A percentile compares a stretch with the other conserved stretches of the same genome.
These are phyloP conservation scores for Apiotrichum sp. DNA, from an alignment of 1,284 basidiomycete species.

Conservation along the genomic window DNA sequence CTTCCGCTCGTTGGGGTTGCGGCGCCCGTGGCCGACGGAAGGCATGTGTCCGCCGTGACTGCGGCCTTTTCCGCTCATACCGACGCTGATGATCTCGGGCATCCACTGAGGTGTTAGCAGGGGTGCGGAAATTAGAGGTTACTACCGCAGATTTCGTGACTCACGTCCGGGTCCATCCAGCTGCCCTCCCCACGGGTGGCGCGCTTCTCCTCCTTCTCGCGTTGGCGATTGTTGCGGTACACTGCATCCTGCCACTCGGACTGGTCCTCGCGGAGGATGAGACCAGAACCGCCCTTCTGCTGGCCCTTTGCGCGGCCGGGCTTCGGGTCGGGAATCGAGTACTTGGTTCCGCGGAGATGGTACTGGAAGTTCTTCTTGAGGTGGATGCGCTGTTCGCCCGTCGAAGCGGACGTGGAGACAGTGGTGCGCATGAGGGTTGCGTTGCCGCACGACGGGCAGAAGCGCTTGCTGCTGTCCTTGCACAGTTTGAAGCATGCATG, in stretches of 20 bases:
- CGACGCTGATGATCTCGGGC: conserved; percentile 72
- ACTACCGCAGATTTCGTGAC: conserved; percentile 8
- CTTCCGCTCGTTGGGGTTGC: conserved; percentile 74
- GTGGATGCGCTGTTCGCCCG: conserved; percentile 63
- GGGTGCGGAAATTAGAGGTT: no score
- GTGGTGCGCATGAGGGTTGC: conserved; percentile 85
- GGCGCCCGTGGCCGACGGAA: conserved; percentile 71
- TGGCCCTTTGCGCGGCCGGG: conserved; percentile 80
- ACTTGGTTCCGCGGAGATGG: conserved; percentile 83
- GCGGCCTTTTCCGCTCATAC: conserved; percentile 68
- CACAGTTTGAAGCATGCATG: conserved; percentile 99
- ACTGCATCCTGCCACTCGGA: conserved; percentile 74
- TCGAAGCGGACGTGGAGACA: conserved; percentile 66
- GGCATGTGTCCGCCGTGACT: conserved; percentile 62
- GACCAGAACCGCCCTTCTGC: conserved; percentile 58
- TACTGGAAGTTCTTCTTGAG: conserved; percentile 94
- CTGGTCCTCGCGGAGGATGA: conserved; percentile 88
- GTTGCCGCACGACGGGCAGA: conserved; percentile 96
- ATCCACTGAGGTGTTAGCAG: conserved; percentile 55
- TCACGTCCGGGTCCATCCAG: conserved; percentile 86
- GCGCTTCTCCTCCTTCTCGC: conserved; percentile 70
- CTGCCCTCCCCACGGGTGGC: conserved; percentile 57
- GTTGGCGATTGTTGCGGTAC: conserved; percentile 63
- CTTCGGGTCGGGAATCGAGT: conserved; percentile 87
- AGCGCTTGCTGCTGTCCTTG: conserved; percentile 90